Conservation (phyloP, 2,329 filamentous ascomycete species). For the Anthostomella pinea region DNA sequence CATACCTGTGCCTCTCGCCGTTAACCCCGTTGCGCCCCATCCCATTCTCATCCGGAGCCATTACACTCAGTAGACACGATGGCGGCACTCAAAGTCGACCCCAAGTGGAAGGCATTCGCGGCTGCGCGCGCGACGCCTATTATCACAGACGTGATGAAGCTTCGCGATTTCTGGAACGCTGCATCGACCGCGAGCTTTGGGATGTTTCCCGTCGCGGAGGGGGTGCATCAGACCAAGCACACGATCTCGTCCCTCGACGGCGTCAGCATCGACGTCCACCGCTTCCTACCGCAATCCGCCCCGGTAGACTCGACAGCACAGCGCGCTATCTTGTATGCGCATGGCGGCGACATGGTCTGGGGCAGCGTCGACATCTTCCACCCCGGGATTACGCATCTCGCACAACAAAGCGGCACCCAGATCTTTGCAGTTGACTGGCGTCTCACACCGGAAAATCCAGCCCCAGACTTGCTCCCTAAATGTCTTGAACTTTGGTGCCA, state of each 20-base stretch:
- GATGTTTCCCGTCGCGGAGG: constrained; percentile 1
- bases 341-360: constrained; percentile 24
- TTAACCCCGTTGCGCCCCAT: too few relatives aligned
- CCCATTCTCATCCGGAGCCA: too few relatives aligned
- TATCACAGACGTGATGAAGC: constrained; percentile 6
- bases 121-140: constrained; percentile 2
- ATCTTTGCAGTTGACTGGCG: constrained; percentile 43
- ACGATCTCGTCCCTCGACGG: constrained; percentile 21
- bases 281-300: constrained; percentile 15
- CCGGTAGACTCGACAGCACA: constrained; percentile 6
- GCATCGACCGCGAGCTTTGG: background rate
- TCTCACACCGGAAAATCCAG: constrained; percentile 47
- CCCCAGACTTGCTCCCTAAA: constrained; percentile 31
- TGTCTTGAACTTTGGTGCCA: too few relatives aligned
- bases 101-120: constrained; percentile 8
- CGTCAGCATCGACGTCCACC: constrained; percentile 16
- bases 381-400: constrained; percentile 10
- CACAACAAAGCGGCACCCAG: constrained; percentile 14
- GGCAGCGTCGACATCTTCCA: constrained; percentile 18
- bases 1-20: too few relatives aligned
- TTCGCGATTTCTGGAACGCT: constrained; percentile 2
- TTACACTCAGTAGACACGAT: too few relatives aligned
- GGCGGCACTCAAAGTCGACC: constrained; percentile 14
- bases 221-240: constrained; percentile 18
- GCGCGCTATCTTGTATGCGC: constrained; percentile 21